A percentile compares a stretch with the other conserved stretches of the same genome.
phyloP scores from a whole-genome alignment of 225 moss, liverwort and hornwort genomes.

The Bryoerythrophyllum caledonicum region DNA sequence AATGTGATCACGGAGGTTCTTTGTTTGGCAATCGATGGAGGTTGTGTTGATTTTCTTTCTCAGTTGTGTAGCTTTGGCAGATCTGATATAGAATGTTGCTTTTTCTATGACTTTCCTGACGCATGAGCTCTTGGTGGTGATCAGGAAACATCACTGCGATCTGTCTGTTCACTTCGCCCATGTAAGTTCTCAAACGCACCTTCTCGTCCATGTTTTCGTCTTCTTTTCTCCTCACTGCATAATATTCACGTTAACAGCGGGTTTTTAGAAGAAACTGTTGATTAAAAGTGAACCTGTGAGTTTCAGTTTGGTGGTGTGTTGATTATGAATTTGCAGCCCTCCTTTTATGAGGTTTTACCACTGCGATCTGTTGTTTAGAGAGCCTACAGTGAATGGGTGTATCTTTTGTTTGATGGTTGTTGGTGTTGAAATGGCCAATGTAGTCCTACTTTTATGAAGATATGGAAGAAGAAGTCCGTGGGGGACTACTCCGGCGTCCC shows the following conservation, averaged over 20 bases:
- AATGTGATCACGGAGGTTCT: too few relatives aligned
- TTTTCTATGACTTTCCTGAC: not conserved
- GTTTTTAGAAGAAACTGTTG: too few relatives aligned
- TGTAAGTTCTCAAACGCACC: slow-evolving; percentile 26
- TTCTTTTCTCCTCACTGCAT: too few relatives aligned
- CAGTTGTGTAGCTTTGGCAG: too few relatives aligned
- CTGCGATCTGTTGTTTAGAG: too few relatives aligned
- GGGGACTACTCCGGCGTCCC: slow-evolving; percentile 45
- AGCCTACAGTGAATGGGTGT: not conserved
- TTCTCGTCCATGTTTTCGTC: not conserved
- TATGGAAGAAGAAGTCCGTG: slow-evolving; percentile 32
- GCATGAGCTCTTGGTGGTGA: not conserved
- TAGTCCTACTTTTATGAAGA: slow-evolving; percentile 42
- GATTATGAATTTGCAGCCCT: too few relatives aligned
- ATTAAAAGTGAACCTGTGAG: too few relatives aligned
- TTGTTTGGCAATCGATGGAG: too few relatives aligned
- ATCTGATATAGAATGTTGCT: not conserved
- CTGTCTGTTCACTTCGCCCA: slow-evolving; percentile 45
- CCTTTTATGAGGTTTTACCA: too few relatives aligned
- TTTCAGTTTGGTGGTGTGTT: too few relatives aligned
- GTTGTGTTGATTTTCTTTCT: too few relatives aligned
- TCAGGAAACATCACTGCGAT: slow-evolving; percentile 57
- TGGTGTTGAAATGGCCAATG: not conserved
- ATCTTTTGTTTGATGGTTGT: not conserved
- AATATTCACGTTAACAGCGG: too few relatives aligned